phyloP scores from a whole-genome alignment of 2,329 filamentous ascomycete species.

The Penicillium sp. region DNA sequence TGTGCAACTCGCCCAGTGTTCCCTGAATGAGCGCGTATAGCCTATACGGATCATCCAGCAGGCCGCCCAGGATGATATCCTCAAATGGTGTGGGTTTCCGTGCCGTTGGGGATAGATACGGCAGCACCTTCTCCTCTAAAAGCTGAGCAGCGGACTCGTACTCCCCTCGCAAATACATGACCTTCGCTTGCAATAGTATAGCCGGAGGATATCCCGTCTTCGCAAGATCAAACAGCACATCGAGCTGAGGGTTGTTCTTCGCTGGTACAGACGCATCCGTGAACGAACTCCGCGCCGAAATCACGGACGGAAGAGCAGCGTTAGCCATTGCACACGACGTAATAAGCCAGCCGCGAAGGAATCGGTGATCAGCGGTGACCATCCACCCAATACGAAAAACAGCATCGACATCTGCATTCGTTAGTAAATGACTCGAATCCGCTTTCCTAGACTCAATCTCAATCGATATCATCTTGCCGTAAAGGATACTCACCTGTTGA shows the following conservation, averaged over 20 bases:
- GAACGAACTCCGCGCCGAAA: constrained; percentile 13
- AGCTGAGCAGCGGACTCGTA: constrained; percentile 23
- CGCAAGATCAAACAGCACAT: constrained; percentile 21
- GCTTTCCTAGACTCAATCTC: neutral
- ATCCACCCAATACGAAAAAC: constrained; percentile 26
- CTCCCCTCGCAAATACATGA: constrained; percentile 24
- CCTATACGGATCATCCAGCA: constrained; percentile 29
- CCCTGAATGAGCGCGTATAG: constrained; percentile 22
- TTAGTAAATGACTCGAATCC: neutral
- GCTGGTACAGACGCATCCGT: neutral
- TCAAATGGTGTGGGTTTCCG: neutral
- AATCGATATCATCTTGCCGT: neutral
- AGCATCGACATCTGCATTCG: constrained; percentile 23
- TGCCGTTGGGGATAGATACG: constrained; percentile 19
- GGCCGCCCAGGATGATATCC: constrained; percentile 9
- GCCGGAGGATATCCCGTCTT: constrained; percentile 28
- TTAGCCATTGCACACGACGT: constrained; percentile 23
- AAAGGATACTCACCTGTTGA: constrained; percentile 15
- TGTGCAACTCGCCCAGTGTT: neutral
- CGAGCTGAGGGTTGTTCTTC: constrained; percentile 8
- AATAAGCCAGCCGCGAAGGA: constrained; percentile 22
- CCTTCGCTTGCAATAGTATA: constrained; percentile 30
- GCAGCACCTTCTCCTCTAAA: constrained; percentile 28
- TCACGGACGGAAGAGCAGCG: constrained; percentile 18
- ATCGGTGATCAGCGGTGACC: neutral